Conservation (phyloP, 768 basidiomycete genomes). For the Chiua virens region DNA sequence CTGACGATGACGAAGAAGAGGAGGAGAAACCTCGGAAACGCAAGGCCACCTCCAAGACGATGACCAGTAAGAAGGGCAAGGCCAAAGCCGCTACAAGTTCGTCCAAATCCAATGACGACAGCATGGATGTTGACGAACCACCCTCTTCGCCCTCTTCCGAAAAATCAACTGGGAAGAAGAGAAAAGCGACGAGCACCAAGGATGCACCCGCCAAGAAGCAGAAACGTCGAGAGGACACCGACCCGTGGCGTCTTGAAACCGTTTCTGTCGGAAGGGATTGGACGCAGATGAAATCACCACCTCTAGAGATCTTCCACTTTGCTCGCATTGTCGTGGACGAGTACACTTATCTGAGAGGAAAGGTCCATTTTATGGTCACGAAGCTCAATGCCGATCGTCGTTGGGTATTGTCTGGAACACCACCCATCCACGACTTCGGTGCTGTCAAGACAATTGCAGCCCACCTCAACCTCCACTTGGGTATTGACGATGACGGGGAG, state of each 20-base stretch:
- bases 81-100: constrained; percentile 26
- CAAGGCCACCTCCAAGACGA: constrained; percentile 24
- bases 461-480: constrained; percentile 87
- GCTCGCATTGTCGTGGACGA: constrained; percentile 89
- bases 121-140: constrained; percentile 60
- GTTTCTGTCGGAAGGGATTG: constrained; percentile 67
- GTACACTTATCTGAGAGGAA: constrained; percentile 88
- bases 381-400: constrained; percentile 73
- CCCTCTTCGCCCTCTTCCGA: constrained; percentile 33
- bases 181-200: constrained; percentile 37
- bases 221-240: constrained; percentile 60
- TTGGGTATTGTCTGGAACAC: constrained; percentile 97
- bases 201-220: constrained; percentile 50
- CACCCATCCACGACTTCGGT: constrained; percentile 88
- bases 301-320: constrained; percentile 92
- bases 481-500: constrained; percentile 86
- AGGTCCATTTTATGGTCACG: constrained; percentile 76
- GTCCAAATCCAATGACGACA: constrained; percentile 39
- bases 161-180: constrained; percentile 44
- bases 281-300: constrained; percentile 77
- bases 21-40: constrained; percentile 34
- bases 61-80: constrained; percentile 21
- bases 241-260: constrained; percentile 77
- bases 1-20: constrained; percentile 24
- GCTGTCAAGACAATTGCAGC: constrained; percentile 89